Base-by-base conservation (phyloP, 805 yeast genomes). In the Sugiyamaella americana region DNA sequence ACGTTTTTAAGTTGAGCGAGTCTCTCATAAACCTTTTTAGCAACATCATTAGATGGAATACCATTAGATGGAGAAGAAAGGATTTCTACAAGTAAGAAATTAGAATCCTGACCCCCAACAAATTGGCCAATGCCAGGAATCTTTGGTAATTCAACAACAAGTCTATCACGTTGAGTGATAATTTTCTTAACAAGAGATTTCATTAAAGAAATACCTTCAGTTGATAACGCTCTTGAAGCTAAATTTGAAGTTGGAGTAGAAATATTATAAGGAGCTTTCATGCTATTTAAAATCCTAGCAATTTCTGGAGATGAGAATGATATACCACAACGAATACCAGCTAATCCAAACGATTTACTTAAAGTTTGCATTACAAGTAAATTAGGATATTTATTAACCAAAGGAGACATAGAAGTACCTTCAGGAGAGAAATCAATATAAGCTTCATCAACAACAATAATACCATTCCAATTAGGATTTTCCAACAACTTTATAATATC, bases 231-330 rank as follows among this genome's bases (percentile, higher is more conserved):
- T 51, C 89, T 75, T 21, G 71, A 49, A 0, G 95, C 97, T 37
- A 87, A 69, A 46, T 76, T 75, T 3, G 96, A 72, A 1, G 98
- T 80, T 53, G 84, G 69, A 10, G 87, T 75, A 5, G 96, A 86
- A 48, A 93, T 85, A 64, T 91, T 93, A 67, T 93, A 93, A 2
- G 98, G 98, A 32, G 95, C 96, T 63, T 93, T 93, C 84, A 91
- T 82, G 20, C 94, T 78, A 63, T 93, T 93, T 57, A 93, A 68
- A 41, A 85, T 75, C 3, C 64, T 57, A 0, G 96, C 76, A 40
- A 93, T 68, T 51, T 75, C 76, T 11, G 71, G 67, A 16, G 75
- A 69, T 2, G 89, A 74, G 59, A 63, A 91, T 1, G 96, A 81
- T 50, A 88, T 70, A 21, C 98, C 98, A 37, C 91, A 65, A 57